A percentile compares a stretch with the other conserved stretches of the same genome.
Conservation (phyloP, 768 basidiomycete species). For the Tricholoma furcatifolium region DNA sequence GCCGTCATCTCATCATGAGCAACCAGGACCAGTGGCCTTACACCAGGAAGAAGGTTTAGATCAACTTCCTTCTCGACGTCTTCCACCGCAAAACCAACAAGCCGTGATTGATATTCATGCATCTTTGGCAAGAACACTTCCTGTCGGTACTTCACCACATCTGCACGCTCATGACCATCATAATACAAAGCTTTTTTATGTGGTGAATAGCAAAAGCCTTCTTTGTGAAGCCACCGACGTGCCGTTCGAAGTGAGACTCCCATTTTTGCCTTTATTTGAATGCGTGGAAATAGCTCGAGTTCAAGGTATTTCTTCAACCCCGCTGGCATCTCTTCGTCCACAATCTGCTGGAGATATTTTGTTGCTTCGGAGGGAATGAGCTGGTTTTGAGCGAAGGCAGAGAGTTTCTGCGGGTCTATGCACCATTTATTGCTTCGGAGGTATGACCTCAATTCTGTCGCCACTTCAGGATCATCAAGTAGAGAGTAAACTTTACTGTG, state of each 20-base stretch:
- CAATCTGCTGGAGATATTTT: constrained; percentile 26
- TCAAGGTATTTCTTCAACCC: constrained; percentile 33
- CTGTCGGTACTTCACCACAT: no score
- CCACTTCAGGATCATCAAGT: constrained; percentile 24
- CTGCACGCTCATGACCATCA: constrained; percentile 37
- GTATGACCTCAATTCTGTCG: constrained; percentile 26
- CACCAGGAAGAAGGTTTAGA: no score
- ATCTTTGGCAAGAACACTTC: no score
- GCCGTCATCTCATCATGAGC: constrained; percentile 41
- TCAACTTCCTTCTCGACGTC: no score
- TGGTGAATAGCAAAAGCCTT: constrained; percentile 26
- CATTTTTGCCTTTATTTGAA: constrained; percentile 23
- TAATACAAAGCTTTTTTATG: constrained; percentile 33
- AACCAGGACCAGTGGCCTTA: constrained; percentile 25
- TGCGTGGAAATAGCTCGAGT: constrained; percentile 29
- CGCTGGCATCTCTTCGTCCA: constrained; percentile 31
- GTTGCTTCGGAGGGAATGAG: constrained; percentile 24
- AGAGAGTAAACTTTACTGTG: constrained; percentile 29
- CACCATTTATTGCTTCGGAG: constrained; percentile 34
- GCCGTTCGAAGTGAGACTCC: constrained; percentile 32
- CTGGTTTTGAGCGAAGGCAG: constrained; percentile 20
- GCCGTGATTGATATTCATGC: no score
- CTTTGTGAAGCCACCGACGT: constrained; percentile 24
- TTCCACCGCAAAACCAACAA: no score
- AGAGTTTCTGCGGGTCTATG: constrained; percentile 31